phyloP scores from a whole-genome alignment of 2,329 filamentous ascomycete species.

The Plenodomus biglobosus region DNA sequence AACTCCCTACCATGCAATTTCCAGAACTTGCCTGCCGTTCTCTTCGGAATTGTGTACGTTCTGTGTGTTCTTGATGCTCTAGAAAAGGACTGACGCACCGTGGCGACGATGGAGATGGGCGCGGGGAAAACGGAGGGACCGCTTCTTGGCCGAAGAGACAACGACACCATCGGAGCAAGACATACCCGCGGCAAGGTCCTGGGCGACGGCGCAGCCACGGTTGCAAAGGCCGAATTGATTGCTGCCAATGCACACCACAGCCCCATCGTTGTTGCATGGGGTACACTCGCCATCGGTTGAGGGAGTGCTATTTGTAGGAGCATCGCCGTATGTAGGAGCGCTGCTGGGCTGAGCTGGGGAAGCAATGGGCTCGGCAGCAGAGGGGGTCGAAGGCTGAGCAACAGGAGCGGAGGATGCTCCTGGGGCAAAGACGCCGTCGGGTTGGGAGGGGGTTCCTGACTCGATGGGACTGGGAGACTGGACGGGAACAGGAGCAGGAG shows the following conservation, averaged over 20 bases:
- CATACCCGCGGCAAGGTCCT: conserved; percentile 47
- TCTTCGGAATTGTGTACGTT: too few species aligned
- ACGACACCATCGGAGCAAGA: conserved; percentile 42
- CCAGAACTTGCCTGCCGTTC: too few species aligned
- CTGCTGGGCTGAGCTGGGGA: conserved; percentile 15
- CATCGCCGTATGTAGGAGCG: conserved; percentile 2
- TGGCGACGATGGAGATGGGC: conserved; percentile 35
- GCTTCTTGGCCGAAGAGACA: conserved; percentile 18
- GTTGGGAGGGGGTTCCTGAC: conserved; percentile 12
- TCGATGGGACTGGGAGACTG: conserved; percentile 2
- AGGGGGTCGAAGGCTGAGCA: conserved; percentile 3
- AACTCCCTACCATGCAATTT: conserved; percentile 31
- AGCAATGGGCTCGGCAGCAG: not conserved
- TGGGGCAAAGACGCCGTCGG: conserved; percentile 30
- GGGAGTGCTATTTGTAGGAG: conserved; percentile 14
- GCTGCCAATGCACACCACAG: conserved; percentile 48
- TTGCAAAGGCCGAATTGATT: conserved; percentile 51
- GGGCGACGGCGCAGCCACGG: conserved; percentile 45
- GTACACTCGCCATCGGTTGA: conserved; percentile 20
- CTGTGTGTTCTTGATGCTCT: too few species aligned
- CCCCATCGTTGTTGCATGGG: conserved; percentile 46
- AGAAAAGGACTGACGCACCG: conserved; percentile 25
- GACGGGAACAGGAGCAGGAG: conserved; percentile 2
- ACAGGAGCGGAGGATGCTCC: conserved; percentile 34
- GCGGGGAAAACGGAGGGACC: conserved; percentile 28